phyloP scores from a whole-genome alignment of 768 basidiomycete species.

The Lentinula aciculospora region DNA sequence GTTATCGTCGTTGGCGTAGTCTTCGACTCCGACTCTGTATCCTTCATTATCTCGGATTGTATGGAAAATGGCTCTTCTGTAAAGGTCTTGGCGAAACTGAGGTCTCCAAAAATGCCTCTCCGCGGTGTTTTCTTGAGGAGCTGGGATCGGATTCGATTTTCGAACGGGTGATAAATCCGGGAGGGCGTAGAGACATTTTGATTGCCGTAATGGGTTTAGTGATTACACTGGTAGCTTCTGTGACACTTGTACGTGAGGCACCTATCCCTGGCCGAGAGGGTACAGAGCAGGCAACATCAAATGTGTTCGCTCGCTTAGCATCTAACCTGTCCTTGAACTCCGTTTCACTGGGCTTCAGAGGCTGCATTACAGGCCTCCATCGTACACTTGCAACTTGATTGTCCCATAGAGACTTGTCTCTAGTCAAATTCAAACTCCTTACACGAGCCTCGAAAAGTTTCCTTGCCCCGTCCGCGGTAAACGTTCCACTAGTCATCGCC shows the following conservation, averaged over 20 bases:
- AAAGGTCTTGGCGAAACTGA: not conserved
- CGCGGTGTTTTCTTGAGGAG: not conserved
- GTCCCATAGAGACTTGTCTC: not conserved
- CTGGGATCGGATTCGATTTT: not conserved
- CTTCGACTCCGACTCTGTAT: not conserved
- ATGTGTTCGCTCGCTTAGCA: not conserved
- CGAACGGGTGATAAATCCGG: not conserved
- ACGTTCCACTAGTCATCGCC: conserved; percentile 41
- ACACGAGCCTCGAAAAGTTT: conserved; percentile 39
- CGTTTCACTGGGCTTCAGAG: no score
- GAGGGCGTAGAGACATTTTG: not conserved
- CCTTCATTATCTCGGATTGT: not conserved
- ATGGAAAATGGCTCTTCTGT: not conserved
- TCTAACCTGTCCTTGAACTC: not conserved
- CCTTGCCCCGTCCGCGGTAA: conserved; percentile 43
- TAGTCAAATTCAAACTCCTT: not conserved
- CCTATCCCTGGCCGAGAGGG: not conserved
- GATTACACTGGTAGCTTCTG: not conserved
- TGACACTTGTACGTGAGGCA: not conserved
- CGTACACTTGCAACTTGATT: not conserved
- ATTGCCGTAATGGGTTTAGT: not conserved
- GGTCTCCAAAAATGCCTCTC: conserved; percentile 1
- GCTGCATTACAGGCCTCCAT: not conserved
- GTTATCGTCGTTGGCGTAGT: not conserved
- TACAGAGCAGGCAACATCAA: not conserved